Base-by-base conservation (phyloP, 2,329 filamentous ascomycete species). In the Apiospora phragmitis region DNA sequence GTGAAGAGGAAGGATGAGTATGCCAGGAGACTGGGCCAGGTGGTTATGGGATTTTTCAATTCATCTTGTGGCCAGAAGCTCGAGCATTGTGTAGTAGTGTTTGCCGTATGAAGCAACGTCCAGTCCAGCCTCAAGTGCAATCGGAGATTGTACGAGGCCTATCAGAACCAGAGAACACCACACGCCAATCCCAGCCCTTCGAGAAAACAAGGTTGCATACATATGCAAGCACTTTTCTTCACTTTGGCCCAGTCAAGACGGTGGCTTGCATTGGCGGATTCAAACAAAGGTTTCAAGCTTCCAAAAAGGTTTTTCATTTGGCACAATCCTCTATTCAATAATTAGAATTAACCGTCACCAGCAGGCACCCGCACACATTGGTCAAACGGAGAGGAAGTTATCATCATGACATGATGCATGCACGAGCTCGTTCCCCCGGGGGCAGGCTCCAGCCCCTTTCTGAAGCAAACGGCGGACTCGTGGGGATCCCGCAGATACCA, bases 171-270 rank as follows among this genome's bases (percentile, higher is more conserved):
- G 21, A n/a, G 43, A 9, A 12, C 38, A 21, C 24, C 49, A 59
- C 29, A 3, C 18, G 21, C 8, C 29, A 11, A 59, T 2, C 8
- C 51, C 51, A 35, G 51, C 29, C 29, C 26, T 32, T 59, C 51
- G 29, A 59, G 16, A 8, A 35, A 59, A 59, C 26, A 59, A 21
- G 12, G 51, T 59, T 35, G 18, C 51, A 16, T 59, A n/a, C n/a
- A n/a, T 59, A 26, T 59, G 51, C 51, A 59, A 59, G 51, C 51
- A 59, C 51, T 59, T 59, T 59, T 29, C 29, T 59, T 59, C 51
- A 59, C 29, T 4, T 55, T 35, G 51, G 18, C 9, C 16, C 16
- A 1, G 29, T 35, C 29, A 21, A 59, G 29, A 18, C 51, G 51
- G 51, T 59, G 51, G 51, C 51, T 59, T 59, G 51, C 51, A 59